Percentiles rank a stretch among this genome's conserved stretches.
Evolutionary conservation across 2,329 filamentous ascomycete genomes (phyloP).

Genomic region (Colletotrichum horii): DNA sequence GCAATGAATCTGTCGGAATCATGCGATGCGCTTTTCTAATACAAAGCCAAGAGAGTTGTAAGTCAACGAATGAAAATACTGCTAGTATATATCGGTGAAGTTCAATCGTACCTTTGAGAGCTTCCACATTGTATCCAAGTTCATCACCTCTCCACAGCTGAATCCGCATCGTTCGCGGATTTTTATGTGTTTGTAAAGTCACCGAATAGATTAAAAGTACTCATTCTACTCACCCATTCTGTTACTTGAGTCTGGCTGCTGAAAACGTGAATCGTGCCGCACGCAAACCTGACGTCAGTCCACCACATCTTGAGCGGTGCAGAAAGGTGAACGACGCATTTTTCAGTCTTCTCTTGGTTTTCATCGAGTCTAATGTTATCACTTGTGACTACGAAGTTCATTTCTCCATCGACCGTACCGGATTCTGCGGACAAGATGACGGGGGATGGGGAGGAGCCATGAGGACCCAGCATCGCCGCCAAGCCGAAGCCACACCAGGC

Average conservation of each 20-base stretch:
- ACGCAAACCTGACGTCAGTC: not conserved
- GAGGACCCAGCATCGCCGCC: not conserved
- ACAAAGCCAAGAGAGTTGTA: not conserved
- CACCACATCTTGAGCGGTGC: not conserved
- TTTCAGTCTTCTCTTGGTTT: not conserved
- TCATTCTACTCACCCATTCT: not conserved
- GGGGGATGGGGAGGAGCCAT: not conserved
- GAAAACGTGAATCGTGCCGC: not conserved
- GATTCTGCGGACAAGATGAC: not conserved
- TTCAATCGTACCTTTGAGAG: not conserved
- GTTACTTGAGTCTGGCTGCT: not conserved
- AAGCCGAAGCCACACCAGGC: not conserved
- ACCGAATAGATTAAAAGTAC: rapidly evolving
- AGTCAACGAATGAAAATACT: not conserved
- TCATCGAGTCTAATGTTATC: not conserved
- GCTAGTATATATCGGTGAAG: not conserved
- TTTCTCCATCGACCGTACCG: not conserved
- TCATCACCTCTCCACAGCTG: not conserved
- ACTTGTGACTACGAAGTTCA: not conserved
- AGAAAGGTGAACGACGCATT: not conserved
- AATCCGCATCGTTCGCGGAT: not conserved
- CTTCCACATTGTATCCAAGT: not conserved
- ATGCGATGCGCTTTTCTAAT: not conserved
- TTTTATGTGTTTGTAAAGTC: not conserved
- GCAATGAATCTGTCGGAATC: not conserved